A percentile compares a stretch with the other conserved stretches of the same genome.
Conservation (phyloP, 2,329 filamentous ascomycete species). For the Cyclaneusma minus region DNA sequence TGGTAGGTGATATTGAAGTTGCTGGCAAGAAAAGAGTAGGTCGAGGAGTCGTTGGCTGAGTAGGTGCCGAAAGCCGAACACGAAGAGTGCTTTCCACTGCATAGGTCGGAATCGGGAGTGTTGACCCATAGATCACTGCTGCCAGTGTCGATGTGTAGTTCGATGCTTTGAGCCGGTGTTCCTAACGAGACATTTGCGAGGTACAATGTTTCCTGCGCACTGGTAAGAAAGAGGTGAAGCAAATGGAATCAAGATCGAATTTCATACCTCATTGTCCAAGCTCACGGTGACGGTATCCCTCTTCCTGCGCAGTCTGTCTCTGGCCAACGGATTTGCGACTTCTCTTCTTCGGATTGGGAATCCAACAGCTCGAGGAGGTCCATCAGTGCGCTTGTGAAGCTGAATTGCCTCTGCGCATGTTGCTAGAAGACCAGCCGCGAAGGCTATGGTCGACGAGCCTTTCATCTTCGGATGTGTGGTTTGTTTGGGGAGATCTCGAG, state of each 20-base stretch:
- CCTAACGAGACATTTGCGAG: slow-evolving; percentile 47
- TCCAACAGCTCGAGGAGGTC: slow-evolving; percentile 15
- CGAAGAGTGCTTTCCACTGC: slow-evolving; percentile 27
- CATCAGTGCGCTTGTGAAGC: slow-evolving; percentile 13
- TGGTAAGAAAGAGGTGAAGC: slow-evolving; percentile 9
- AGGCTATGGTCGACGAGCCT: slow-evolving; percentile 10
- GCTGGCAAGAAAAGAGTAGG: slow-evolving; percentile 57
- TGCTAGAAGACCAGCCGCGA: slow-evolving; percentile 13
- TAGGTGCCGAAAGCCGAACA: slow-evolving; percentile 55
- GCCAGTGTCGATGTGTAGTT: slow-evolving; percentile 50
- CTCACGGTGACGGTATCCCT: slow-evolving; percentile 26
- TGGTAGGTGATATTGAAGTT: slow-evolving; percentile 81
- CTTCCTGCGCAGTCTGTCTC: slow-evolving; percentile 25
- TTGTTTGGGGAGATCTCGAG: too few relatives aligned
- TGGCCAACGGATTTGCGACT: slow-evolving; percentile 12
- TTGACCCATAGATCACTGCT: slow-evolving; percentile 63
- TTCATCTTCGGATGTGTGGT: too few relatives aligned
- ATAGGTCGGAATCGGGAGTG: slow-evolving; percentile 43
- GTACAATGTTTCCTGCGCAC: slow-evolving; percentile 40
- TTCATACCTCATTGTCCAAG: slow-evolving; percentile 39
- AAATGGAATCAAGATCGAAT: not conserved
- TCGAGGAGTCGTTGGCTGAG: slow-evolving; percentile 54
- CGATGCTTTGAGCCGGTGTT: slow-evolving; percentile 40
- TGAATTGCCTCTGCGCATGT: slow-evolving; percentile 13
- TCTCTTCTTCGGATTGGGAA: slow-evolving; percentile 14